Evolutionary conservation across 495 filamentous ascomycete genomes (phyloP), one percentile per base, ranked within the genome.

Genomic region (Neurospora sp.): DNA sequence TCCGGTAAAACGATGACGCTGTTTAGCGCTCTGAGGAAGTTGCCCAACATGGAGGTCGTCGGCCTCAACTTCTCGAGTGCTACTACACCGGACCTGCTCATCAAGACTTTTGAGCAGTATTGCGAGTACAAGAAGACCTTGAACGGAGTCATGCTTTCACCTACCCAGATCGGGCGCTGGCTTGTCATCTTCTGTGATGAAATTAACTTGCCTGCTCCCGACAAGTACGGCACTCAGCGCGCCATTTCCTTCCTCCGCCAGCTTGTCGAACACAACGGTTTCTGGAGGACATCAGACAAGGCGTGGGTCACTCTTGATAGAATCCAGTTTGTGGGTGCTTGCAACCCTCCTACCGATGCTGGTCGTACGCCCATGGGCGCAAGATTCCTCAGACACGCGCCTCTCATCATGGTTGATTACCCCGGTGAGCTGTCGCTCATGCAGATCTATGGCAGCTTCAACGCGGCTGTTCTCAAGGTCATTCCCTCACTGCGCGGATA

Each of bases 1-100:
- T 98, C 96, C 46, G 96, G 96, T 84, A 99, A 99, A 85, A 99
- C 96, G 3, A 99, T 99, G 96, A 99, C 96, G 31, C 85, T 99
- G 23, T 99, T 99, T 83, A 97, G 94, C 79, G 96, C 96, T 37
- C 88, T 99, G 71, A 89, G 96, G 70, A 98, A 98, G 81, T 85
- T 98, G 46, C 95, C 95, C 23, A 97, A 97, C 80, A 97, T 99
- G 95, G 96, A 99, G 82, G 93, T 97, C 71, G 96, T 98, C 72
- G 96, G 96, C 62, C 92, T 99, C 81, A 99, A 99, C 81, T 99
- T 99, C 82, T 99, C 96, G 18, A 98, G 96, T 77, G 96, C 96
- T 3, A 99, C 96, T 2, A 98, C 96, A 3, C 96, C 96, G 18
- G 96, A 98, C 82, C 89, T 99, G 35, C 88, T 99, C 75, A 93